Base-by-base conservation (phyloP, 2,329 filamentous ascomycete genomes). In the Aspergillus tamarii region DNA sequence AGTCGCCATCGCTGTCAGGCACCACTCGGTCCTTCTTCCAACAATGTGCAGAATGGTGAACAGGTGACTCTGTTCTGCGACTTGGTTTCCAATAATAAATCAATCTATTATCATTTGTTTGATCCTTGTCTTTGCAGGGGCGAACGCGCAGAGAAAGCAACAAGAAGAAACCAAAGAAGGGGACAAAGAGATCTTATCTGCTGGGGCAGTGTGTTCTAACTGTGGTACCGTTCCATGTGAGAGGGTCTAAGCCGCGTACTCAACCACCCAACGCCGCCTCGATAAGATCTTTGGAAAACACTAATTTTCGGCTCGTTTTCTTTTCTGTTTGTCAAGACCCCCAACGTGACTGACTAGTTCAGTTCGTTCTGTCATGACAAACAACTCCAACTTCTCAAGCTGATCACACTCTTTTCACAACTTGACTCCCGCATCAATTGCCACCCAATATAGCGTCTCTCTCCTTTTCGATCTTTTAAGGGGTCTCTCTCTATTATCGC, bases 231-330 rank as follows among this genome's bases (percentile, higher is more conserved):
- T 54, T 45, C 32, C 23, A 53, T 60, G 46, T 60, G 57, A 52
- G 50, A 60, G 34, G 26, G 21, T 30, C 45, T 39, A 52, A 60
- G 52, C 52, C 52, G 52, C 52, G 52, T 53, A 28, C 26, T 53
- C 48, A 60, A 60, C 58, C 46, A 32, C 46, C 58, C 58, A 60
- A 54, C 58, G 28, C 45, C 45, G 36, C 19, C 28, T 54, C 43
- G 58, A 52, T 32, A 53, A 55, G 52, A 55, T 55, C 32, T 55
- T 41, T 4, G 14, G 21, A 36, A 21, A 55, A 16, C 28, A 50
- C 32, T 39, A 32, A 39, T 41, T 55, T 26, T 52, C 48, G 28
- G 48, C n/a, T 23, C 21, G 21, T 55, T 55, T 39, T 34, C 30
- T 23, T 21, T 23, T 21, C 21, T 19, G 28, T 34, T 54, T 36